Base-by-base conservation (phyloP, 768 basidiomycete species). In the Trichaptum fuscoviolaceum region DNA sequence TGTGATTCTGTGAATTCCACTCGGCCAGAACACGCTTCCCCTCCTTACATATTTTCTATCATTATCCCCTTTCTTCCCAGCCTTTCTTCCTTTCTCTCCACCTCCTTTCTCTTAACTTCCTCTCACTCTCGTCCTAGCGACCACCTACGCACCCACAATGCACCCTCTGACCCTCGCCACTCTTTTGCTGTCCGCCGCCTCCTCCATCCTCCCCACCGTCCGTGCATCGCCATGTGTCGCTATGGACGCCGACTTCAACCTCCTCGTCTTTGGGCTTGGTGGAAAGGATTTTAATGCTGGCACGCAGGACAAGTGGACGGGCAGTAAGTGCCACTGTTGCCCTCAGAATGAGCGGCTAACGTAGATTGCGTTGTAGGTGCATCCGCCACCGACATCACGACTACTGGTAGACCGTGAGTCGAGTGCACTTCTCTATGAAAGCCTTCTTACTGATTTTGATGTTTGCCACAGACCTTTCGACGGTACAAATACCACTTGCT, bases 221-320 rank as follows among this genome's bases (percentile, higher is more conserved):
- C 74, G 71, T 35, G 77, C 81, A 1, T 76, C 78, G 20, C 81
- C 87, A 3, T 96, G 95, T 74, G 80, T 94, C 52, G 84, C 89
- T 24, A 95, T 96, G 73, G 95, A 96, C 73, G 72, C 81, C 58
- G 79, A 77, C 71, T 95, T 89, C 87, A 93, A 96, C 75, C 83
- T 98, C 64, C 86, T 93, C 64, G 92, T 89, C 24, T 93, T 98
- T 74, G 92, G 91, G 65, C 85, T 93, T 68, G 85, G 88, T 65
- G 89, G 87, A 67, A 89, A 91, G 72, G 95, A 97, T 76, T 95
- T 90, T 80, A 87, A 85, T 70, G 87, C 91, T 63, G 92, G 94
- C 15, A 78, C 85, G 3, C 85, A 88, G 71, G 81, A 83, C 70
- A 80, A 83, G 5, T 97, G 93, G 93, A 74, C 79, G 20, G 81